Evolutionary conservation across 495 filamentous ascomycete genomes (phyloP).

Genomic region (Tuber umbilicatum): DNA sequence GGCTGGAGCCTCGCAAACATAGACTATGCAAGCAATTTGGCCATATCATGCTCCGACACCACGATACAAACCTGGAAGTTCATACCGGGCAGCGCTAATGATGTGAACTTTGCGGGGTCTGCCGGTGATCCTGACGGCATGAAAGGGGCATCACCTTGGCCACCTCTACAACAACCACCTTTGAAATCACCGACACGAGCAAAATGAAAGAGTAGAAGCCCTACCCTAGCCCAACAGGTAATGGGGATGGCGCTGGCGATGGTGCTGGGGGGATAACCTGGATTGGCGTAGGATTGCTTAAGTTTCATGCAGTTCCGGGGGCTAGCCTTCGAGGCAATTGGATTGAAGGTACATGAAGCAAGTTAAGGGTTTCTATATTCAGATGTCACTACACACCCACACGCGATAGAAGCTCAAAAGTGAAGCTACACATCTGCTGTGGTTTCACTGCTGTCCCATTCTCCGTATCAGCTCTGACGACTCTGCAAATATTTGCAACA

Average conservation of each 20-base stretch:
- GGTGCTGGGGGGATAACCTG: conserved; percentile 30
- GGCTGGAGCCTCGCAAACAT: too few relatives aligned
- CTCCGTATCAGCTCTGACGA: conserved; percentile 69
- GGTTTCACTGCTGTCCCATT: conserved; percentile 71
- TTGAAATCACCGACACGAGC: conserved; percentile 16
- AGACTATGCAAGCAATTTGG: too few relatives aligned
- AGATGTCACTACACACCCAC: not conserved
- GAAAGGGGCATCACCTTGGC: too few relatives aligned
- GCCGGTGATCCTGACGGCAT: too few relatives aligned
- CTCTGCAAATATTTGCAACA: conserved; percentile 60
- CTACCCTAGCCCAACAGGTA: not conserved
- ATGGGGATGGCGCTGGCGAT: not conserved
- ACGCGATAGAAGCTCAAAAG: not conserved
- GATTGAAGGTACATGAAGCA: conserved; percentile 51
- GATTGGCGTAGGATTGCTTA: conserved; percentile 55
- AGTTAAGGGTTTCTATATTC: conserved; percentile 60
- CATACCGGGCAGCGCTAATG: not conserved
- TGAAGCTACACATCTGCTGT: conserved; percentile 50
- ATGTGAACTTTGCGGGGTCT: too few relatives aligned
- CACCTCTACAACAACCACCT: too few relatives aligned
- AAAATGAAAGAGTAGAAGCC: conserved; percentile 13
- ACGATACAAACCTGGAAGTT: not conserved
- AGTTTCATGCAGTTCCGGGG: conserved; percentile 72
- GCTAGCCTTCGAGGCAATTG: conserved; percentile 58
- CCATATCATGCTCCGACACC: not conserved